These are phyloP conservation scores for Hemileccinum rubropunctum DNA, from an alignment of 768 basidiomycete genomes.

Conservation along the genomic window DNA sequence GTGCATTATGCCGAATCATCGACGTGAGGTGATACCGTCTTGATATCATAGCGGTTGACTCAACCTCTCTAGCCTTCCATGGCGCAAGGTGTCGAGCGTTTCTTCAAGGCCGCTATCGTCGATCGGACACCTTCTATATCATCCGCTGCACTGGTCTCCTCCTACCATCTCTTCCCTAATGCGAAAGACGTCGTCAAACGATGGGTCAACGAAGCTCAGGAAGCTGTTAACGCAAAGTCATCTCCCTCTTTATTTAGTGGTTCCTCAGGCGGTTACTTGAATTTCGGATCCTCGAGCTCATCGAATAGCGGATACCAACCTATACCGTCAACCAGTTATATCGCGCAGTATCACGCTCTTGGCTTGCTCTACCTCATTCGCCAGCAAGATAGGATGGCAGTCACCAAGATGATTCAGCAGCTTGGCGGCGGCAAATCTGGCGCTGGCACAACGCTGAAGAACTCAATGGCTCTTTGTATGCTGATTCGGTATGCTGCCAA, in stretches of 20 bases:
- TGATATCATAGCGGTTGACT: slow-evolving; percentile 35
- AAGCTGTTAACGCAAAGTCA: slow-evolving; percentile 89
- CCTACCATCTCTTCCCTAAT: slow-evolving; percentile 92
- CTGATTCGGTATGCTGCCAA: slow-evolving; percentile 98
- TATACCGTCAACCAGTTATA: slow-evolving; percentile 84
- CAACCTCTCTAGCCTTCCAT: slow-evolving; percentile 78
- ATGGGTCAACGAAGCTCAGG: slow-evolving; percentile 99
- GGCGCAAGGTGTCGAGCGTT: slow-evolving; percentile 97
- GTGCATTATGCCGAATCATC: slow-evolving; percentile 93
- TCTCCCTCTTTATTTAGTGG: slow-evolving; percentile 65
- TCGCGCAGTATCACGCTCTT: slow-evolving; percentile 96
- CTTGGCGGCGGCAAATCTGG: slow-evolving; percentile 87
- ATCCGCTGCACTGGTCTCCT: slow-evolving; percentile 93
- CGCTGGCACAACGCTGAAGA: slow-evolving; percentile 81
- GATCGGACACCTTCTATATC: slow-evolving; percentile 95
- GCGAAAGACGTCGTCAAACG: slow-evolving; percentile 96
- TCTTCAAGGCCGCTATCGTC: slow-evolving; percentile 99
- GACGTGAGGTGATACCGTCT: slow-evolving; percentile 62
- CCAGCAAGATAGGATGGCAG: slow-evolving; percentile 97
- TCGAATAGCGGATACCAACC: slow-evolving; percentile 67
- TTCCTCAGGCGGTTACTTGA: slow-evolving; percentile 61
- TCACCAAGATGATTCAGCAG: slow-evolving; percentile 99
- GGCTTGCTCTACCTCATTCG: slow-evolving; percentile 92
- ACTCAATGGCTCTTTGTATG: slow-evolving; percentile 98
- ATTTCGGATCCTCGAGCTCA: slow-evolving; percentile 58